A percentile compares a stretch with the other conserved stretches of the same genome.
Conservation (phyloP, 1,139 yeast species). For the Saccharomyces hybrid region DNA sequence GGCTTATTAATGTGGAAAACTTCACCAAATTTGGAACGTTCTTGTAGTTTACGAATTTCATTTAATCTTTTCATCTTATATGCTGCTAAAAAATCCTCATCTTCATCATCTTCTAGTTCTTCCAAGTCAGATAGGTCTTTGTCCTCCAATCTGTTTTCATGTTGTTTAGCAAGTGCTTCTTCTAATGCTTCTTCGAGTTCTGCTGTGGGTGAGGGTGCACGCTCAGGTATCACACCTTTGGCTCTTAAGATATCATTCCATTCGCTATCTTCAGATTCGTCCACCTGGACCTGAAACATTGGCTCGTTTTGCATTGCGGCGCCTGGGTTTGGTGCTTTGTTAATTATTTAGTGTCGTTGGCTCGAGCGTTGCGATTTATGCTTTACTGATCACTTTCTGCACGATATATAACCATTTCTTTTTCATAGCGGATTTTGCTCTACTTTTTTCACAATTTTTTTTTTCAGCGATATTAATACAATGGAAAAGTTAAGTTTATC, state of each 20-base stretch:
- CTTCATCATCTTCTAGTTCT: slow-evolving; percentile 70
- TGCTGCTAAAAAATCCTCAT: slow-evolving; percentile 64
- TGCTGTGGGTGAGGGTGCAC: slow-evolving; percentile 81
- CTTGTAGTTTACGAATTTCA: slow-evolving; percentile 56
- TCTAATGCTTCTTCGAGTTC: slow-evolving; percentile 82
- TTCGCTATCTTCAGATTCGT: slow-evolving; percentile 93
- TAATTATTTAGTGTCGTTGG: background rate
- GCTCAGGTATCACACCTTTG: slow-evolving; percentile 87
- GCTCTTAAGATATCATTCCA: slow-evolving; percentile 93
- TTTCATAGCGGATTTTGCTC: background rate
- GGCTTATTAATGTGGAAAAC: slow-evolving; percentile 75
- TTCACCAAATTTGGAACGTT: slow-evolving; percentile 63
- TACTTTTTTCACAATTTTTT: background rate
- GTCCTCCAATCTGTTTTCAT: slow-evolving; percentile 48
- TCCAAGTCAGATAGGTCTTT: slow-evolving; percentile 73
- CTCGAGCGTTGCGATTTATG: background rate
- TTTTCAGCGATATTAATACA: background rate
- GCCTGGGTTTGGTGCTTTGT: background rate
- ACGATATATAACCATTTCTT: background rate
- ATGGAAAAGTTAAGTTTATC: background rate
- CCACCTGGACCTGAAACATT: slow-evolving; percentile 64
- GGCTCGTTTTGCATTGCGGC: slow-evolving; percentile 24
- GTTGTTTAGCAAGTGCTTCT: slow-evolving; percentile 70
- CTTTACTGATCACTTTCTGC: background rate
- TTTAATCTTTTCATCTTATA: slow-evolving; percentile 72